A percentile compares a stretch with the other conserved stretches of the same genome.
These are phyloP conservation scores for Huntiella bhutanensis DNA, from an alignment of 2,329 filamentous ascomycete genomes.

Conservation along the genomic window DNA sequence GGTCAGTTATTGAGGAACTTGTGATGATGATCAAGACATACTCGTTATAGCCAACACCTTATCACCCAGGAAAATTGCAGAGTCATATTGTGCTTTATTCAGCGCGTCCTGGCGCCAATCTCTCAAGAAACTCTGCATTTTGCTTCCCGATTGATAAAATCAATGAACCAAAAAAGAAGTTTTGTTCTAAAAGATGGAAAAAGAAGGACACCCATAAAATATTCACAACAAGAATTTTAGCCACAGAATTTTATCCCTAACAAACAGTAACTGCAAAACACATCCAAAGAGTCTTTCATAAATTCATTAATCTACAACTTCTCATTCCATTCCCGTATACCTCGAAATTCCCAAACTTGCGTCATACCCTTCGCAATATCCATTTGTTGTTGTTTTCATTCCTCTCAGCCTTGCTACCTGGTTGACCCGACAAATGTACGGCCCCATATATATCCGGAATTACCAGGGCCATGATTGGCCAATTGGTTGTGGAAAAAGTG, in stretches of 20 bases:
- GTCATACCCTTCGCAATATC: not conserved
- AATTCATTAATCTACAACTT: too few species aligned
- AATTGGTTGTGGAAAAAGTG: not conserved
- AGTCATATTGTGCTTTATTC: slow-evolving; percentile 90
- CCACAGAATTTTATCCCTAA: too few species aligned
- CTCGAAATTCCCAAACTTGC: too few species aligned
- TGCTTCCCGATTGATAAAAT: not conserved
- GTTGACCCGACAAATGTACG: slow-evolving; percentile 4
- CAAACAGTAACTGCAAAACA: too few species aligned
- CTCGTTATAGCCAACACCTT: slow-evolving; percentile 88
- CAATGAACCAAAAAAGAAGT: slow-evolving; percentile 1
- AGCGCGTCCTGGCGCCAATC: slow-evolving; percentile 91
- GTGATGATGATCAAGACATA: slow-evolving; percentile 25
- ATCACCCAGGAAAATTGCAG: slow-evolving; percentile 92
- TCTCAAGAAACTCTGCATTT: slow-evolving; percentile 83
- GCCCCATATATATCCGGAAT: slow-evolving; percentile 2
- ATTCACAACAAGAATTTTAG: too few species aligned
- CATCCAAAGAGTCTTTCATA: too few species aligned
- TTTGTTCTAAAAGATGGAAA: not conserved
- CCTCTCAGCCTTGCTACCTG: slow-evolving; percentile 8
- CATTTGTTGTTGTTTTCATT: not conserved
- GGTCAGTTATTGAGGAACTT: slow-evolving; percentile 1
- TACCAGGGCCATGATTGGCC: slow-evolving; percentile 4
- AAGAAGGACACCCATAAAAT: not conserved
- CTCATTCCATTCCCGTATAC: too few species aligned